Percentiles rank a stretch among this genome's conserved stretches.
These are phyloP conservation scores for Leccinum pseudoinsigne DNA, from an alignment of 1,284 basidiomycete species.

Conservation along the genomic window DNA sequence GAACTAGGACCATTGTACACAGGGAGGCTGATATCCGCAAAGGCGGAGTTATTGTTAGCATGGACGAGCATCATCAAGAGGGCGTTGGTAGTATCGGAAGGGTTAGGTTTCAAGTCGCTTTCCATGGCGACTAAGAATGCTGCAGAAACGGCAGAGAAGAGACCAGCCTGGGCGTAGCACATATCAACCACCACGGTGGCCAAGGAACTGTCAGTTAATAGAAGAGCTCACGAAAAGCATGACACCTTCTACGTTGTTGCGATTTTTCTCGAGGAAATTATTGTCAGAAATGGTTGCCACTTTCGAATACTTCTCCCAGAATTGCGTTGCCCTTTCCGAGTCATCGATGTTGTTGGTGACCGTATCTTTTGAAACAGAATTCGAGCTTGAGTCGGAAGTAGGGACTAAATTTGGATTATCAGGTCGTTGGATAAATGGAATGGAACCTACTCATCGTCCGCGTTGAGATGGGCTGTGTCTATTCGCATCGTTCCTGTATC, in stretches of 20 bases:
- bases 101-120: slow-evolving; percentile 6
- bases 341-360: not conserved
- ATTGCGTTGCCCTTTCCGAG: not conserved
- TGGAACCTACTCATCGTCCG: not conserved
- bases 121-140: slow-evolving; percentile 15
- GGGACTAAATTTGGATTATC: not conserved
- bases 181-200: not conserved
- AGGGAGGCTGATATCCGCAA: slow-evolving; percentile 10
- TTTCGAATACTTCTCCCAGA: slow-evolving; percentile 12
- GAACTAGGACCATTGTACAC: slow-evolving; percentile 11
- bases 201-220: not conserved
- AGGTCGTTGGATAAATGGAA: not conserved
- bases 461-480: not conserved
- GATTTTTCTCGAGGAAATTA: slow-evolving; percentile 13
- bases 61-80: slow-evolving; percentile 18
- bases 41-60: slow-evolving; percentile 12
- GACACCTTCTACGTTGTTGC: slow-evolving; percentile 16
- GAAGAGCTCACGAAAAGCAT: slow-evolving; percentile 15
- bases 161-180: slow-evolving; percentile 10
- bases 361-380: not conserved
- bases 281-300: slow-evolving; percentile 10
- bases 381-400: not conserved
- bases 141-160: slow-evolving; percentile 20
- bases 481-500: not conserved
- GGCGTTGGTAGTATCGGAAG: slow-evolving; percentile 18